phyloP scores from a whole-genome alignment of 2,329 filamentous ascomycete genomes.

The Penicillium aurantiogriseum region DNA sequence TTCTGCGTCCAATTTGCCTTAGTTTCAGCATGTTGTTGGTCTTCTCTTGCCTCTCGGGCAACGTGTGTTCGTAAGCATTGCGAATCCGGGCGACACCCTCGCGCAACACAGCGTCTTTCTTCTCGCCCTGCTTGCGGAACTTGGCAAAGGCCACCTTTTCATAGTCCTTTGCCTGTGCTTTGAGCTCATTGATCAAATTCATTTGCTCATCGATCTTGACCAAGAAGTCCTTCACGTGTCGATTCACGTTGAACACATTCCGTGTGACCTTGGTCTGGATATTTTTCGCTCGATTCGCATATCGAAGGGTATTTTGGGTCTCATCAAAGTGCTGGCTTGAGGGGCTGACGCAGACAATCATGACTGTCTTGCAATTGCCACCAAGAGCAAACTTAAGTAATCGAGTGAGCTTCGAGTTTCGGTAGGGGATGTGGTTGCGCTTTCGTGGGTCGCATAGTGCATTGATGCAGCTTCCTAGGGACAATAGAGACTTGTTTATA shows the following conservation, averaged over 20 bases:
- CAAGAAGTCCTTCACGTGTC: slow-evolving; percentile 97
- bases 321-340: slow-evolving; percentile 97
- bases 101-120: slow-evolving; percentile 69
- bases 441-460: slow-evolving; percentile 91
- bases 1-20: slow-evolving; percentile 78
- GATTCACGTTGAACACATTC: slow-evolving; percentile 98
- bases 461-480: slow-evolving; percentile 95
- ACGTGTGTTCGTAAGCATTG: slow-evolving; percentile 77
- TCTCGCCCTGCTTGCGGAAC: slow-evolving; percentile 86
- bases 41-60: slow-evolving; percentile 74
- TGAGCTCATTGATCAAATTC: slow-evolving; percentile 92
- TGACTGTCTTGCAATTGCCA: slow-evolving; percentile 97
- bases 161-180: slow-evolving; percentile 85
- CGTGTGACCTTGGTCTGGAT: slow-evolving; percentile 99
- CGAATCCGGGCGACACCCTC: slow-evolving; percentile 81
- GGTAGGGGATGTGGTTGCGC: slow-evolving; percentile 90
- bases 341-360: slow-evolving; percentile 98
- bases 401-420: slow-evolving; percentile 95
- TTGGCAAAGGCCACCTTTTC: slow-evolving; percentile 81
- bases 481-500: slow-evolving; percentile 97
- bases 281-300: slow-evolving; percentile 97
- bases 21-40: slow-evolving; percentile 76
- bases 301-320: slow-evolving; percentile 95
- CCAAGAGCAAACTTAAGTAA: slow-evolving; percentile 95
- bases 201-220: slow-evolving; percentile 99